phyloP scores from a whole-genome alignment of 176 grass and related monocot species.

The Paspalum vaginatum region DNA sequence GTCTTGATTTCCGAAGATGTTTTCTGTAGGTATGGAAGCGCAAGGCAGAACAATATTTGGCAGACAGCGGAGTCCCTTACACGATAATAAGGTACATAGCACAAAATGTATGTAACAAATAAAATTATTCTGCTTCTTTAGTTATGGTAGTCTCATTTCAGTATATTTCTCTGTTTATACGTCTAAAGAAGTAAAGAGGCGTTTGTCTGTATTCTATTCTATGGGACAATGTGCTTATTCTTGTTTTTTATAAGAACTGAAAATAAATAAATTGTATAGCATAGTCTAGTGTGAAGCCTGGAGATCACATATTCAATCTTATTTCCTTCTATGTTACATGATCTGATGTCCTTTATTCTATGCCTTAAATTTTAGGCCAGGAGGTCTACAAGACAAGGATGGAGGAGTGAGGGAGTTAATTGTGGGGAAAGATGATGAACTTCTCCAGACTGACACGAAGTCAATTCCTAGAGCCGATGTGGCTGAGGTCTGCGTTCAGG shows the following conservation, averaged over 20 bases:
- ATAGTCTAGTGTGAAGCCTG: neutral
- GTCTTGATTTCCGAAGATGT: neutral
- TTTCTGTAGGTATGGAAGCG: slow-evolving; percentile 80
- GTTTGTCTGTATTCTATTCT: neutral
- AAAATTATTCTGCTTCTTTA: neutral
- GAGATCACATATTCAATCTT: neutral
- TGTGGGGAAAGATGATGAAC: slow-evolving; percentile 84
- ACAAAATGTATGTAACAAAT: neutral
- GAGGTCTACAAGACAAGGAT: slow-evolving; percentile 85
- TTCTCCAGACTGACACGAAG: slow-evolving; percentile 85
- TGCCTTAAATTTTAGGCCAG: slow-evolving; percentile 53
- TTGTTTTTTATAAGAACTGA: neutral
- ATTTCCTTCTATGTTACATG: neutral
- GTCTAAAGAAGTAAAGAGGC: neutral
- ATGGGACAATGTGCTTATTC: neutral
- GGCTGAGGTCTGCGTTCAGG: slow-evolving; percentile 91
- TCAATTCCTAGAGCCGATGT: slow-evolving; percentile 86
- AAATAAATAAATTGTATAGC: neutral
- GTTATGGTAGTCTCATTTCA: neutral
- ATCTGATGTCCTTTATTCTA: neutral
- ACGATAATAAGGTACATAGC: slow-evolving; percentile 71
- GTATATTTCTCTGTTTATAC: neutral
- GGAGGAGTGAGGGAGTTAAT: slow-evolving; percentile 69
- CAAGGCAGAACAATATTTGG: slow-evolving; percentile 86
- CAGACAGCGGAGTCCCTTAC: slow-evolving; percentile 74